A percentile compares a stretch with the other conserved stretches of the same genome.
These are phyloP conservation scores for Talaromyces stipitatus DNA, from an alignment of 495 filamentous ascomycete species.

Conservation along the genomic window DNA sequence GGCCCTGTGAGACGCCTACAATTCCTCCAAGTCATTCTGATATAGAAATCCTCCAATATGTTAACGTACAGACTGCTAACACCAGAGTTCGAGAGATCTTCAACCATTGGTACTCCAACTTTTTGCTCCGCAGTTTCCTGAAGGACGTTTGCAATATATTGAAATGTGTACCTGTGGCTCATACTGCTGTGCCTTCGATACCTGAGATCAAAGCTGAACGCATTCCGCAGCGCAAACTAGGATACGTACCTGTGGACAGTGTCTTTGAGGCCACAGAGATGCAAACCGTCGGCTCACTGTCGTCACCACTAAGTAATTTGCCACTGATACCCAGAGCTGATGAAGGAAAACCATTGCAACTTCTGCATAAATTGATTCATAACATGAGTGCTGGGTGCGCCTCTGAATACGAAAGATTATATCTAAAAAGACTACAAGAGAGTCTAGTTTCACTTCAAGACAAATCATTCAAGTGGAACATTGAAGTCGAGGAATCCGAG, in stretches of 20 bases:
- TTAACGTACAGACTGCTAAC: neutral
- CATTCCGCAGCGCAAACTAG: neutral
- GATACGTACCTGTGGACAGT: neutral
- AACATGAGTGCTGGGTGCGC: slow-evolving; percentile 1
- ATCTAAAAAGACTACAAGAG: slow-evolving; percentile 13
- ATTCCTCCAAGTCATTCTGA: neutral
- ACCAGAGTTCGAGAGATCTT: neutral
- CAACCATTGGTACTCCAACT: neutral
- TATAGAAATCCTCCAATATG: neutral
- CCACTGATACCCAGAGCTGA: slow-evolving; percentile 1
- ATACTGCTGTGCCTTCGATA: neutral
- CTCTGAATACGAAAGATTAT: slow-evolving; percentile 15
- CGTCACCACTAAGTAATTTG: slow-evolving; percentile 2
- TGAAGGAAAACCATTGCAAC: slow-evolving; percentile 10
- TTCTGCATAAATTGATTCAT: neutral
- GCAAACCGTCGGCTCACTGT: too few species aligned
- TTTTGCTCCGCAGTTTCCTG: neutral
- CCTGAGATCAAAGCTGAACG: neutral
- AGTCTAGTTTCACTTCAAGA: slow-evolving; percentile 8
- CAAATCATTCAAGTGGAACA: slow-evolving; percentile 1
- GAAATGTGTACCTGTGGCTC: neutral
- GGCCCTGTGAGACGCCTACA: neutral
- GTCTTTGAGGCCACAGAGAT: slow-evolving; percentile 16
- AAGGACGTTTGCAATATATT: neutral
- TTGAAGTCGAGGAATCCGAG: neutral